Percentiles rank a stretch among this genome's conserved stretches.
These are phyloP conservation scores for Xylaria sp. DNA, from an alignment of 2,329 filamentous ascomycete species.

Conservation along the genomic window DNA sequence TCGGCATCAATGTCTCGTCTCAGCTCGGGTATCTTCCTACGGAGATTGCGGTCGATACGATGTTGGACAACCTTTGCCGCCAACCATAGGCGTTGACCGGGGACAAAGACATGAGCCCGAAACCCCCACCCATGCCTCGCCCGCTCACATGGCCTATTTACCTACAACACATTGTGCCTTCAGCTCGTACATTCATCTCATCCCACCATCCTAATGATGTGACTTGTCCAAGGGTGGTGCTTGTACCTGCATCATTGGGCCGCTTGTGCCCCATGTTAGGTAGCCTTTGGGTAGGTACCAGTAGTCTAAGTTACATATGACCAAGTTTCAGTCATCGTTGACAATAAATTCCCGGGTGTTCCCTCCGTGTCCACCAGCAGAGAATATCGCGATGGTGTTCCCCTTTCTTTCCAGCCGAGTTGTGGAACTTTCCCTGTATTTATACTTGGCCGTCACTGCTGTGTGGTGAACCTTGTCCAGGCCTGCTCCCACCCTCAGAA, in stretches of 20 bases:
- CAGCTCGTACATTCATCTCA: background rate
- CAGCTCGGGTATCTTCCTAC: conserved; percentile 4
- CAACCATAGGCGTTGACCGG: conserved; percentile 1
- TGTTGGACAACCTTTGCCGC: conserved; percentile 12
- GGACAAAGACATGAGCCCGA: too few relatives aligned
- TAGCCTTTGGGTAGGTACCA: background rate
- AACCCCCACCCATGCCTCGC: too few relatives aligned
- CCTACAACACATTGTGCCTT: too few relatives aligned
- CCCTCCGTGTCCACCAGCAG: conserved; percentile 14
- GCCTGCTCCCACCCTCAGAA: conserved; percentile 11
- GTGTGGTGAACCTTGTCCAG: conserved; percentile 5
- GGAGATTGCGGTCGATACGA: conserved; percentile 13
- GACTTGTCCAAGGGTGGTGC: background rate
- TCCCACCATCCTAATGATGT: background rate
- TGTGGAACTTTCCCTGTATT: conserved; percentile 11
- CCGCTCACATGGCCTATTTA: background rate
- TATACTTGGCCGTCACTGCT: conserved; percentile 13
- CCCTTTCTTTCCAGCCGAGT: conserved; percentile 10
- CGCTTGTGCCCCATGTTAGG: background rate
- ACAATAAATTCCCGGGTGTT: conserved; percentile 1
- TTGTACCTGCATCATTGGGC: background rate
- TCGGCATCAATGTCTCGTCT: conserved; percentile 10
- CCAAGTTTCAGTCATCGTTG: background rate
- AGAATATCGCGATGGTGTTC: conserved; percentile 1
- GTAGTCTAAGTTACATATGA: background rate